A percentile compares a stretch with the other conserved stretches of the same genome.
These are phyloP conservation scores for Galerina sulciceps DNA, from an alignment of 768 basidiomycete genomes.

Conservation along the genomic window DNA sequence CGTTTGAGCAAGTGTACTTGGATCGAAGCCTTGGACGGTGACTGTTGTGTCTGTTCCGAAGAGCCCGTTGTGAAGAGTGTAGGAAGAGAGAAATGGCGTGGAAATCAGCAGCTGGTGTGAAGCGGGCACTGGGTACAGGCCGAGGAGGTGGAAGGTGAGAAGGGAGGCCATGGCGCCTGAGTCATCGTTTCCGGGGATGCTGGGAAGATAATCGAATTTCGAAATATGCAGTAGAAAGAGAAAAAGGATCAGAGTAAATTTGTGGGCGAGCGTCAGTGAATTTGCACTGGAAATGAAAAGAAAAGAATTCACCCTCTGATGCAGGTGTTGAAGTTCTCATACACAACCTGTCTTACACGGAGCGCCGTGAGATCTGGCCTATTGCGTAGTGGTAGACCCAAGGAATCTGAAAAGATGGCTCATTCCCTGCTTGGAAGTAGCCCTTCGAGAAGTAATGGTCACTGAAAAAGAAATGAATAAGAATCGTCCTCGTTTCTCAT, in stretches of 20 bases:
- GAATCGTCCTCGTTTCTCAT: too few species aligned
- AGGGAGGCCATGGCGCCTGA: conserved; percentile 57
- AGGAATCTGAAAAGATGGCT: conserved; percentile 51
- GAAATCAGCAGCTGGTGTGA: conserved; percentile 52
- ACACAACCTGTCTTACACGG: conserved; percentile 47
- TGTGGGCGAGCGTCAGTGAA: neutral
- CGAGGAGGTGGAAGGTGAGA: conserved; percentile 52
- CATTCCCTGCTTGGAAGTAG: conserved; percentile 53
- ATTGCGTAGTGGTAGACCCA: conserved; percentile 55
- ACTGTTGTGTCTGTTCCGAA: conserved; percentile 43
- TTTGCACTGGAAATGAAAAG: neutral
- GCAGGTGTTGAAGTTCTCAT: conserved; percentile 48
- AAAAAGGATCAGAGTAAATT: neutral
- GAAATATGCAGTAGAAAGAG: neutral
- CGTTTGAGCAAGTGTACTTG: conserved; percentile 32
- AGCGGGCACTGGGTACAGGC: conserved; percentile 52
- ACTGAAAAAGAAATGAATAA: conserved; percentile 21
- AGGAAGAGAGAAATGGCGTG: conserved; percentile 51
- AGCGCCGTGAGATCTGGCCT: conserved; percentile 53
- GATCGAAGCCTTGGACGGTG: conserved; percentile 47
- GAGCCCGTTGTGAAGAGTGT: conserved; percentile 42
- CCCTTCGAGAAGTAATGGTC: conserved; percentile 49
- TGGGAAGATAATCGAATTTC: conserved; percentile 4
- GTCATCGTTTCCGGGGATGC: conserved; percentile 57
- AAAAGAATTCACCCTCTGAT: conserved; percentile 41